These are phyloP conservation scores for Afroboletus lepidellus DNA, from an alignment of 1,284 basidiomycete species.

Conservation along the genomic window DNA sequence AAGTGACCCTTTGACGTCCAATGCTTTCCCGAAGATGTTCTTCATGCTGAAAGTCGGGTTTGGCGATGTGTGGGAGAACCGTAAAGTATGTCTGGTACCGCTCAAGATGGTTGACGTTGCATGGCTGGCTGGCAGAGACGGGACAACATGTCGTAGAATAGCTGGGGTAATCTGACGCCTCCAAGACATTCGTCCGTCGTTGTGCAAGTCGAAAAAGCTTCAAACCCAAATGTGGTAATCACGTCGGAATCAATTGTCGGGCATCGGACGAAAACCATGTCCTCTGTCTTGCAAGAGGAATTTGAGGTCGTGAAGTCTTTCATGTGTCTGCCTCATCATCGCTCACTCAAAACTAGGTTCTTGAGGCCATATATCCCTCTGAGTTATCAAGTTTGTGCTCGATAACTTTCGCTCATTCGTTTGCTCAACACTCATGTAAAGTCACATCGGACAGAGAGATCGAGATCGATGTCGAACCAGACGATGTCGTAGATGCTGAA, in stretches of 20 bases:
- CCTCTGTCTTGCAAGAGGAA: conserved; percentile 74
- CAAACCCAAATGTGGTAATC: conserved; percentile 20
- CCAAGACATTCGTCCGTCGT: conserved; percentile 23
- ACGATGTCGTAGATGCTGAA: conserved; percentile 63
- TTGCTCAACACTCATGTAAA: conserved; percentile 58
- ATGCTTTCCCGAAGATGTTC: conserved; percentile 16
- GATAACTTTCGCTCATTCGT: conserved; percentile 27
- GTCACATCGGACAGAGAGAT: conserved; percentile 83
- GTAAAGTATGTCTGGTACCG: conserved; percentile 12
- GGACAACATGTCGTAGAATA: conserved; percentile 13
- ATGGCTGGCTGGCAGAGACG: neutral
- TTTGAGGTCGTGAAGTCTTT: conserved; percentile 65
- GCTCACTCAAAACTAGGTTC: conserved; percentile 55
- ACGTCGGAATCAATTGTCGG: conserved; percentile 27
- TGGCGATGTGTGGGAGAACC: conserved; percentile 2
- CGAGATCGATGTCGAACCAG: conserved; percentile 86
- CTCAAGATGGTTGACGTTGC: conserved; percentile 1
- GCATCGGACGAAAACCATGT: conserved; percentile 43
- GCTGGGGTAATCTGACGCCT: conserved; percentile 15
- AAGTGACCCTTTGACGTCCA: conserved; percentile 16
- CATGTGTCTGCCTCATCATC: conserved; percentile 1
- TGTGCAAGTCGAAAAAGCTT: conserved; percentile 10
- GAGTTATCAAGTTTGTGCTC: conserved; percentile 83
- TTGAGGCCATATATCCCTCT: conserved; percentile 94
- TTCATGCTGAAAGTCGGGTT: conserved; percentile 11